phyloP scores from a whole-genome alignment of 2,329 filamentous ascomycete species.

The Trichoderma aggressivum region DNA sequence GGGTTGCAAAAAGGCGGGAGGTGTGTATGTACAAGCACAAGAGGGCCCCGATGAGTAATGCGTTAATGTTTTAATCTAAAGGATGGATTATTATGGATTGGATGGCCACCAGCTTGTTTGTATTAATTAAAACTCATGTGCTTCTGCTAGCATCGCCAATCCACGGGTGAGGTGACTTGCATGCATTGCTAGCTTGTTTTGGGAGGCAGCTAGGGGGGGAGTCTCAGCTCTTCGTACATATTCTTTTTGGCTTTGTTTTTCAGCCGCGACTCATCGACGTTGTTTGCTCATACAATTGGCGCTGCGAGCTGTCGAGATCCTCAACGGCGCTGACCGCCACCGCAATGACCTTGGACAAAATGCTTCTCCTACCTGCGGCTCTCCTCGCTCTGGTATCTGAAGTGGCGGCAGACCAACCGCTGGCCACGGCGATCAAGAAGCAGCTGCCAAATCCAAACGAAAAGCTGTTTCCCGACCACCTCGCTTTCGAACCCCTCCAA shows the following conservation, averaged over 20 bases:
- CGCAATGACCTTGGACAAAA: slow-evolving; percentile 38
- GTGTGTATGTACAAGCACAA: background rate
- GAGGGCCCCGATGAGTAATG: too few species aligned
- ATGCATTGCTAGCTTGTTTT: background rate
- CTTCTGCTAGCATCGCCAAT: background rate
- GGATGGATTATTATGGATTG: too few species aligned
- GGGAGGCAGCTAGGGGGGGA: background rate
- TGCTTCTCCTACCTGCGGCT: slow-evolving; percentile 42
- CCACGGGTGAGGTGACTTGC: background rate
- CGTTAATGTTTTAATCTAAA: too few species aligned
- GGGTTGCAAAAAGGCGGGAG: background rate
- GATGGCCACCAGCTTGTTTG: slow-evolving; percentile 15
- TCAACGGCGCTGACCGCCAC: background rate
- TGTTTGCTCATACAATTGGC: background rate
- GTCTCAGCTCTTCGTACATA: background rate
- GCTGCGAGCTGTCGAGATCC: background rate
- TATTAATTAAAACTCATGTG: background rate
- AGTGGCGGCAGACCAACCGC: slow-evolving; percentile 32
- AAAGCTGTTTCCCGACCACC: slow-evolving; percentile 71
- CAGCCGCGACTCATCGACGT: background rate
- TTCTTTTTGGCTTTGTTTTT: background rate
- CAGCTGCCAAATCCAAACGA: slow-evolving; percentile 68
- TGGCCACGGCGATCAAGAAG: slow-evolving; percentile 65
- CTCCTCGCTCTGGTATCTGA: slow-evolving; percentile 44
- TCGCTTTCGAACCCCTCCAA: slow-evolving; percentile 42